These are phyloP conservation scores for Camellia sinensis DNA, from an alignment of 148 eudicot species.

Conservation along the genomic window DNA sequence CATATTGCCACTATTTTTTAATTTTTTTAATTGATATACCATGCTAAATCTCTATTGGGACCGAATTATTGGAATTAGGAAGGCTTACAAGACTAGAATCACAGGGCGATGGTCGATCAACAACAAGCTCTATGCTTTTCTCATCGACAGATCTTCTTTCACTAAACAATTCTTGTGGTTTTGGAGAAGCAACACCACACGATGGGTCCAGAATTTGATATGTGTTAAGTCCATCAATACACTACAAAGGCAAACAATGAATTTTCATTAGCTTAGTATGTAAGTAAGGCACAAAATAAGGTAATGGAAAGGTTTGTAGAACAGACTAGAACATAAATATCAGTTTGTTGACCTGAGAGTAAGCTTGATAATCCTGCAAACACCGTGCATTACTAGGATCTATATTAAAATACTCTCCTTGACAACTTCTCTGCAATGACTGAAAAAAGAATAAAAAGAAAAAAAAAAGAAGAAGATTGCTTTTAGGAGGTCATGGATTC, in stretches of 20 bases:
- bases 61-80: not conserved
- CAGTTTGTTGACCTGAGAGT: constrained; percentile 24
- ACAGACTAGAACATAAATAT: no score
- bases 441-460: not conserved
- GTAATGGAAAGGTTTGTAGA: not conserved
- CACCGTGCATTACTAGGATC: constrained; percentile 28
- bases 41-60: no score
- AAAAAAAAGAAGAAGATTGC: not conserved
- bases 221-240: constrained; percentile 15
- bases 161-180: constrained; percentile 1
- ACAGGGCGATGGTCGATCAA: constrained; percentile 4
- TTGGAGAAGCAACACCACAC: constrained; percentile 18
- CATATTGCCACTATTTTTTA: no score
- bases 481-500: no score
- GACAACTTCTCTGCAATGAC: constrained; percentile 32
- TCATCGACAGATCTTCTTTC: constrained; percentile 17
- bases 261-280: no score
- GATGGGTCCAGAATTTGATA: constrained; percentile 21
- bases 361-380: constrained; percentile 18
- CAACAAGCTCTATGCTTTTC: not conserved
- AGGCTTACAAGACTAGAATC: constrained; percentile 21
- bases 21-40: no score
- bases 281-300: not conserved
- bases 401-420: constrained; percentile 20
- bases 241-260: constrained; percentile 14